These are phyloP conservation scores for Neoscytalidium dimidiatum DNA, from an alignment of 2,329 filamentous ascomycete species.

Conservation along the genomic window DNA sequence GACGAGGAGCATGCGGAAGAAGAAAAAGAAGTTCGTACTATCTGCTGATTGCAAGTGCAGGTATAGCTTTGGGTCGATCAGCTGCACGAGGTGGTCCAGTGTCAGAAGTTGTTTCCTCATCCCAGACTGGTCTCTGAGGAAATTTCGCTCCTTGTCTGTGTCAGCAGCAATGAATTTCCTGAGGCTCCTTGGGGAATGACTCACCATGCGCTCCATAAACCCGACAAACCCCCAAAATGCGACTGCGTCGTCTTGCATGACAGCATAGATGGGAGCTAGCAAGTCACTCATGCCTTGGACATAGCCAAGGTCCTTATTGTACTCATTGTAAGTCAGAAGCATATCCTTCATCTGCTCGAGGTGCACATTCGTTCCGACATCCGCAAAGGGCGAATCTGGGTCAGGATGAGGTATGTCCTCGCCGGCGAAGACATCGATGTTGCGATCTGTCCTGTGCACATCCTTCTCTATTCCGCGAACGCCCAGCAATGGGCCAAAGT, in stretches of 20 bases:
- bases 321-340: slow-evolving; percentile 97
- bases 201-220: slow-evolving; percentile 93
- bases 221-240: slow-evolving; percentile 96
- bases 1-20: slow-evolving; percentile 97
- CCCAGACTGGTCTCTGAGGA: slow-evolving; percentile 90
- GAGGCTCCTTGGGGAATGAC: slow-evolving; percentile 3
- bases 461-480: slow-evolving; percentile 80
- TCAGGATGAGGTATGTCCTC: slow-evolving; percentile 97
- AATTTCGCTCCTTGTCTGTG: slow-evolving; percentile 73
- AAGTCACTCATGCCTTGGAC: slow-evolving; percentile 99
- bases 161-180: slow-evolving; percentile 2
- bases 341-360: slow-evolving; percentile 99
- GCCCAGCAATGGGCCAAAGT: slow-evolving; percentile 57
- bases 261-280: slow-evolving; percentile 91
- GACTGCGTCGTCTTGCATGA: slow-evolving; percentile 94
- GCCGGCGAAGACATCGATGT: slow-evolving; percentile 90
- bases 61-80: slow-evolving; percentile 95
- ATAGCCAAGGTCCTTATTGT: slow-evolving; percentile 92
- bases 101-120: slow-evolving; percentile 92
- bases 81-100: slow-evolving; percentile 90
- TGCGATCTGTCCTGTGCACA: slow-evolving; percentile 94
- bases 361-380: slow-evolving; percentile 92
- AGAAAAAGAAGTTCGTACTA: slow-evolving; percentile 99
- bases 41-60: slow-evolving; percentile 86
- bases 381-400: slow-evolving; percentile 90